These are phyloP conservation scores for Ambrosiella cleistominuta DNA, from an alignment of 2,329 filamentous ascomycete genomes.

Conservation along the genomic window DNA sequence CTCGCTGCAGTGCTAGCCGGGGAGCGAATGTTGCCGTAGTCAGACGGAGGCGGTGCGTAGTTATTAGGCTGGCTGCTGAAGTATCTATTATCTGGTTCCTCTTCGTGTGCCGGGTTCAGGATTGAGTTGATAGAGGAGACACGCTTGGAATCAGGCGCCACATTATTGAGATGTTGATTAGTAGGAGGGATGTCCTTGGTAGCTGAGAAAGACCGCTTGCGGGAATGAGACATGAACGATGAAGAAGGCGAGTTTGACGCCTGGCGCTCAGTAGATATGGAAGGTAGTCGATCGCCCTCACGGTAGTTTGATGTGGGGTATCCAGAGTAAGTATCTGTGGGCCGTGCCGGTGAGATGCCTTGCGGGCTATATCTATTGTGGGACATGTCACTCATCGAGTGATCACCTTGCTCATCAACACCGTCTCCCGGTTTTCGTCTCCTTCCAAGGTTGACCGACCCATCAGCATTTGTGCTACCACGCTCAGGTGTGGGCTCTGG, in stretches of 20 bases:
- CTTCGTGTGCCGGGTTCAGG: constrained; percentile 35
- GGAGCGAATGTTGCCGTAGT: constrained; percentile 5
- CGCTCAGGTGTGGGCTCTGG: constrained; percentile 27
- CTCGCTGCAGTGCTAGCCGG: constrained; percentile 3
- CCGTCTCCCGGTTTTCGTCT: constrained; percentile 24
- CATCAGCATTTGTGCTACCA: constrained; percentile 43
- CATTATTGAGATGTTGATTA: constrained; percentile 14
- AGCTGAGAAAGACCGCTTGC: constrained; percentile 52
- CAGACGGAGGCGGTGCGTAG: constrained; percentile 3
- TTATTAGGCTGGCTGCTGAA: constrained; percentile 4
- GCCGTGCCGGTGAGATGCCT: background rate
- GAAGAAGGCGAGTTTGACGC: constrained; percentile 39
- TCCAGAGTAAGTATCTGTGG: background rate
- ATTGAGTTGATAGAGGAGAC: constrained; percentile 62
- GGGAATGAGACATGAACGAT: constrained; percentile 39
- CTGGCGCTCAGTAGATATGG: constrained; percentile 30
- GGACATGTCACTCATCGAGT: constrained; percentile 1
- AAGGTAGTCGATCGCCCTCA: constrained; percentile 2
- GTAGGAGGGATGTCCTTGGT: constrained; percentile 33
- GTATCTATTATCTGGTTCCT: constrained; percentile 2
- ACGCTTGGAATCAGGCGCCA: constrained; percentile 33
- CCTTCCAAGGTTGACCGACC: constrained; percentile 45
- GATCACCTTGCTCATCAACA: background rate
- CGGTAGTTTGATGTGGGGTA: background rate
- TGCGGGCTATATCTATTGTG: background rate